Evolutionary conservation across 1,139 yeast species (phyloP).

Genomic region (Scheffersomyces segobiensis): DNA sequence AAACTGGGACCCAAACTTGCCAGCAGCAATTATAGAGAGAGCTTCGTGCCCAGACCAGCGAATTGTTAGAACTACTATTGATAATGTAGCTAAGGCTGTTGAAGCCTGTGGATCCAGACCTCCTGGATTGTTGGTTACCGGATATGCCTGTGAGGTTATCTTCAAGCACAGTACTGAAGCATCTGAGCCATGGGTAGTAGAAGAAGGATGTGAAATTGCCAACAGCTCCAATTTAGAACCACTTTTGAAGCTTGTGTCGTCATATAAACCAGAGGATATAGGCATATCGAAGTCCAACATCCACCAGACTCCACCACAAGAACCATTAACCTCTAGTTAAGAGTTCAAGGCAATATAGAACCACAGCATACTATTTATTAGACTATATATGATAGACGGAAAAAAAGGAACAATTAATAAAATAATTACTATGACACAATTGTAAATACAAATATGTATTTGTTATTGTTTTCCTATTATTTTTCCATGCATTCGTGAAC

Average conservation of each 20-base stretch:
- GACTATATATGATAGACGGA: not conserved
- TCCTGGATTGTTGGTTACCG: conserved; percentile 86
- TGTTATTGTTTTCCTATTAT: not conserved
- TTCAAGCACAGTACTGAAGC: conserved; percentile 17
- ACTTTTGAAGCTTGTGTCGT: conserved; percentile 1
- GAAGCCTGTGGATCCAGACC: conserved; percentile 88
- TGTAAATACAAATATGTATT: not conserved
- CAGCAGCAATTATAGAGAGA: conserved; percentile 85
- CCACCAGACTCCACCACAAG: not conserved
- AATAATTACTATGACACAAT: not conserved
- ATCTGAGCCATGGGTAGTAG: conserved; percentile 49
- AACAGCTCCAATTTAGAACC: conserved; percentile 1
- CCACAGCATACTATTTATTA: not conserved
- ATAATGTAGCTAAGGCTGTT: conserved; percentile 68
- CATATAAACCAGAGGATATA: conserved; percentile 1
- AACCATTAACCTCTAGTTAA: not conserved
- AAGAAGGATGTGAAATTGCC: conserved; percentile 54
- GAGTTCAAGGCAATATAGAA: not conserved
- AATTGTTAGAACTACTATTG: conserved; percentile 70
- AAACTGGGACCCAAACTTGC: conserved; percentile 70
- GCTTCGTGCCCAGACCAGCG: conserved; percentile 95
- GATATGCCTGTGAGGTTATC: conserved; percentile 73
- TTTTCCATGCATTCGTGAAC: no score
- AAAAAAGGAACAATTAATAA: not conserved
- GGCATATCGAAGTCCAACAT: not conserved